phyloP scores from a whole-genome alignment of 2,329 filamentous ascomycete species.

The Hymenoscyphus occultus region DNA sequence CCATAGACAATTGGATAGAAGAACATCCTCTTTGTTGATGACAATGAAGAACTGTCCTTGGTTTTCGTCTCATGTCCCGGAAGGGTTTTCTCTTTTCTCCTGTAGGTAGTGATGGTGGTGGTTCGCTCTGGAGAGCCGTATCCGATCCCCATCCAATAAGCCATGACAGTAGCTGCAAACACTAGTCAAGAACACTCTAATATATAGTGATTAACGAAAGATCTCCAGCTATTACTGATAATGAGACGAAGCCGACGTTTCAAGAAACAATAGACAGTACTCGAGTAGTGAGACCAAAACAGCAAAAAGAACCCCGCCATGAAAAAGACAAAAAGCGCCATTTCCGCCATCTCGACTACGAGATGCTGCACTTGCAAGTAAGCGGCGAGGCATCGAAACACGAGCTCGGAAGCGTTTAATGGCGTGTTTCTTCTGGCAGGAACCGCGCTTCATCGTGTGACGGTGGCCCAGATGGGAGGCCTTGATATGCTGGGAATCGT shows the following conservation, averaged over 20 bases:
- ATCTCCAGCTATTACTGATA: not conserved
- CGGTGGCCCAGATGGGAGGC: not conserved
- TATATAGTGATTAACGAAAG: not conserved
- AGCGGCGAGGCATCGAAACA: not conserved
- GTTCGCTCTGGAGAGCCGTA: not conserved
- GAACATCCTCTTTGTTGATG: not conserved
- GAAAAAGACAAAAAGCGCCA: not conserved
- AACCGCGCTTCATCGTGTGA: conserved; percentile 4
- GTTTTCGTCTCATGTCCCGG: not conserved
- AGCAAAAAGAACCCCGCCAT: not conserved
- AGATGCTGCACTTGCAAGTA: not conserved
- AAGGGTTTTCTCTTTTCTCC: not conserved
- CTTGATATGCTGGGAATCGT: not conserved
- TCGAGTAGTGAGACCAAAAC: not conserved
- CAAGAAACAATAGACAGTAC: not conserved
- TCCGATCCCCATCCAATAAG: not conserved
- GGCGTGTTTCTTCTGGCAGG: not conserved
- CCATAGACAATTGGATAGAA: not conserved
- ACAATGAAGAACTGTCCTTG: not conserved
- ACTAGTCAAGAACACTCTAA: not conserved
- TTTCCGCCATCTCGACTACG: not conserved
- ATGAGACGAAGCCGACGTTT: not conserved
- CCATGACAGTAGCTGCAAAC: not conserved
- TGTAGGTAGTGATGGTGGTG: not conserved
- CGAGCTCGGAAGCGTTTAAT: conserved; percentile 4